Conservation (phyloP, 2,329 filamentous ascomycete genomes). For the Sclerotinia trifoliorum region DNA sequence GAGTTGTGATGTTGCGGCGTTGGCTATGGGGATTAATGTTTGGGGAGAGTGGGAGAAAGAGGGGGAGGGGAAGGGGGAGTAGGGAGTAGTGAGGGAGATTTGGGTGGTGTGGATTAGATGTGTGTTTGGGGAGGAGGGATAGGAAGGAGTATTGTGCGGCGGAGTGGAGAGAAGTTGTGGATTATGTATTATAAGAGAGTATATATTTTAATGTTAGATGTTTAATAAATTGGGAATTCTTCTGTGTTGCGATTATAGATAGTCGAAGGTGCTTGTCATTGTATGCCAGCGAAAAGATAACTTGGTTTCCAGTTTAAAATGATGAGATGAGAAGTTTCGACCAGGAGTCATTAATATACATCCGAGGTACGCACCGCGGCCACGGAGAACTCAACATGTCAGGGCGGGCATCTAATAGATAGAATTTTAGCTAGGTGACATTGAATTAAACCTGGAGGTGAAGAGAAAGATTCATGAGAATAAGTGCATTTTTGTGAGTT, state of each 20-base stretch:
- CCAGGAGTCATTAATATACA: no score
- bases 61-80: no score
- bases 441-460: background rate
- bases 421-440: background rate
- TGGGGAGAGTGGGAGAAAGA: background rate
- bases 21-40: constrained; percentile 9
- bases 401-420: background rate
- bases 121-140: background rate
- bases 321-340: background rate
- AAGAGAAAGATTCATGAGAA: no score
- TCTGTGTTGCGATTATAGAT: background rate
- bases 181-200: background rate
- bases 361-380: background rate
- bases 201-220: background rate
- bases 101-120: background rate
- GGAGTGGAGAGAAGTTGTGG: background rate
- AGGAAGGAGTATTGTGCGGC: no score
- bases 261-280: background rate
- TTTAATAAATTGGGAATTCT: background rate
- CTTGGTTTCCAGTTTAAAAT: background rate
- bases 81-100: background rate
- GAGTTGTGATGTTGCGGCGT: background rate
- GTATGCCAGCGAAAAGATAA: background rate
- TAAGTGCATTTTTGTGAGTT: background rate
- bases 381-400: background rate